Evolutionary conservation across 495 filamentous ascomycete species (phyloP), one percentile per base, ranked within the genome.

Genomic region (Apiosordaria backusii): DNA sequence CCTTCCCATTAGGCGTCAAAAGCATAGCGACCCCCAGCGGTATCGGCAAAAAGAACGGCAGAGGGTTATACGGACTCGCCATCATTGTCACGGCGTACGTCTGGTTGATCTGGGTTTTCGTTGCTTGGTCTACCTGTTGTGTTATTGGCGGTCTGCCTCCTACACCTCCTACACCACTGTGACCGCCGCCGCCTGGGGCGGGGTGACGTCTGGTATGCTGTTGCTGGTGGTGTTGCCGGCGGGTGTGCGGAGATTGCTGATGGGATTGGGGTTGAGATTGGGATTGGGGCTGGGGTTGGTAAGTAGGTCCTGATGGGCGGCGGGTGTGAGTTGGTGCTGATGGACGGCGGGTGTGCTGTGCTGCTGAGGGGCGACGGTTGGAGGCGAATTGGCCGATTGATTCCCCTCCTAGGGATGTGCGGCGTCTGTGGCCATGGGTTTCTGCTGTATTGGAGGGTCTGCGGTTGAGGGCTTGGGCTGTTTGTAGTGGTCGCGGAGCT

Each of bases 81-180:
- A 76, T 73, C 72, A 74, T 70, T 16, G 69, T 60, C 18, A 69
- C 70, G 21, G 71, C 67, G 1, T 68, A 60, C 1, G 69, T 73
- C 50, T 71, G 69, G 19, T 72, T 72, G 18, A 76, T 69, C 50
- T 75, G 72, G 25, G 60, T 65, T 66, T 71, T 76, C 45, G 72
- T 71, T 0, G 70, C 70, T 16, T 22, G 25, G 25, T 73, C 72
- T 40, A 18, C 23, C 45, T 52, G 55, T 40, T 50, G 22, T 1
- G 21, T 25, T 24, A 26, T 53, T 50, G 10, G 19, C 13, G 59
- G 22, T 53, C 29, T 25, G 29, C 53, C 53, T 21, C 53, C 53
- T 21, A 22, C 19, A 1, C 23, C 53, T 25, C 23, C 22, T 27
- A 9, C 26, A 25, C 24, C 22, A 27, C 18, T 55, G 6, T 4